Base-by-base conservation (phyloP, 768 basidiomycete species). In the Xerocomus potaroensis region DNA sequence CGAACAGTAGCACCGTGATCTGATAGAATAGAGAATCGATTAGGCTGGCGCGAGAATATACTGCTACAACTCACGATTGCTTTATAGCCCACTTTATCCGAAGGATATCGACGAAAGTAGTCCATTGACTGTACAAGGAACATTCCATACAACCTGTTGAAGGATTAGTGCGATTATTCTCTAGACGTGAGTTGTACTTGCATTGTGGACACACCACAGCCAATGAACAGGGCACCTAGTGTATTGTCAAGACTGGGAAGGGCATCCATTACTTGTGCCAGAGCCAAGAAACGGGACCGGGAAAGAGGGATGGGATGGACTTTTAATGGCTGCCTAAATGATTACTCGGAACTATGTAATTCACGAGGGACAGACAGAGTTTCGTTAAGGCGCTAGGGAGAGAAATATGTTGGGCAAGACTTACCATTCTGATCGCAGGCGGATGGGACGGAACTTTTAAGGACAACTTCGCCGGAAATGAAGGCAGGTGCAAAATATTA, bases 201-300 rank as follows among this genome's bases (percentile, higher is more conserved):
- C 72, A 61, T 39, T 32, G 62, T 56, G n/a, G 83, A 75, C 32
- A 72, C 62, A 1, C 75, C 72, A 50, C 81, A 81, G 26, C 83
- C 83, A 37, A 82, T 57, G 51, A 83, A 74, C 35, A 77, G 63
- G 15, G 82, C 81, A 29, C 83, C 83, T 14, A 84, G 71, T 1
- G 83, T 83, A 54, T 69, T 72, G 58, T 70, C 61, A 43, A 76
- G 55, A 32, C 35, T 59, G 12, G 53, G 36, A 40, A 39, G 9
- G 22, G 30, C 1, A n/a, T 10, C 7, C 65, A 67, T 65, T 23
- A 45, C 31, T 45, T 39, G 36, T 19, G 14, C 47, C 29, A 37
- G 33, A 30, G 35, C 16, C 34, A 43, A 35, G 48, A 42, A 41
- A 21, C 5, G 26, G 41, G 24, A 29, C 26, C 22, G 30, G 32